phyloP scores from a whole-genome alignment of 108 stramenopile genomes.

The Cylindrotheca closterium region DNA sequence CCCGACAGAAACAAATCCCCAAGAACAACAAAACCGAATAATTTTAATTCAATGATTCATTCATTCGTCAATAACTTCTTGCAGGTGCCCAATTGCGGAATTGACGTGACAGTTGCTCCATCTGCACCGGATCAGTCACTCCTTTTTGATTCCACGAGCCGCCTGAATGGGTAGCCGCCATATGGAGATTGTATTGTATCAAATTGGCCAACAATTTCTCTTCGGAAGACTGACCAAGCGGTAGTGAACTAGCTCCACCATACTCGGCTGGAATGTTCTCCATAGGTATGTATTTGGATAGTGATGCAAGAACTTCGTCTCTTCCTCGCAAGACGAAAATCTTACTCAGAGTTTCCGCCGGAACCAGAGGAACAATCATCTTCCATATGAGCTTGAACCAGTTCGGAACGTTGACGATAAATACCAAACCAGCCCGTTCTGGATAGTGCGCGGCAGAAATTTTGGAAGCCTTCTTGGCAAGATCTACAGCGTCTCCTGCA shows the following conservation, averaged over 20 bases:
- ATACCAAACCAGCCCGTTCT: slow-evolving; percentile 62
- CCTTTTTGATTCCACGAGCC: background rate
- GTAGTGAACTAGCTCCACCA: slow-evolving; percentile 57
- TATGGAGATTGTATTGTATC: slow-evolving; percentile 52
- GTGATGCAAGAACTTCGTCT: slow-evolving; percentile 38
- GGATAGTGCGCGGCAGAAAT: slow-evolving; percentile 75
- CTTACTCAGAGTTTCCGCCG: slow-evolving; percentile 61
- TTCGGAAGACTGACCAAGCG: slow-evolving; percentile 58
- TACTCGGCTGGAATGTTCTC: slow-evolving; percentile 74
- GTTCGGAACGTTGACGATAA: slow-evolving; percentile 55
- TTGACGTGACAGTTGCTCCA: background rate
- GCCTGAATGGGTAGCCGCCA: too few relatives aligned
- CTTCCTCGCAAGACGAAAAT: slow-evolving; percentile 49
- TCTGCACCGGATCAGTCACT: background rate
- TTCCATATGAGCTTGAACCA: slow-evolving; percentile 74
- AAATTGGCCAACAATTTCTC: slow-evolving; percentile 43
- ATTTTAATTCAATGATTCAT: too few relatives aligned
- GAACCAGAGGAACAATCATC: slow-evolving; percentile 59
- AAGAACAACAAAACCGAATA: too few relatives aligned
- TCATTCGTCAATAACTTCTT: background rate
- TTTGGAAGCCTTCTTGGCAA: slow-evolving; percentile 51
- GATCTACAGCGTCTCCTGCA: slow-evolving; percentile 73
- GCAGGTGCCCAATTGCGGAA: background rate
- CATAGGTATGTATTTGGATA: slow-evolving; percentile 52
- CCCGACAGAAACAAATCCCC: too few relatives aligned